Evolutionary conservation across 176 grass and related monocot species (phyloP), one percentile per base, ranked within the genome.

Genomic region (Eragrostis curvula): DNA sequence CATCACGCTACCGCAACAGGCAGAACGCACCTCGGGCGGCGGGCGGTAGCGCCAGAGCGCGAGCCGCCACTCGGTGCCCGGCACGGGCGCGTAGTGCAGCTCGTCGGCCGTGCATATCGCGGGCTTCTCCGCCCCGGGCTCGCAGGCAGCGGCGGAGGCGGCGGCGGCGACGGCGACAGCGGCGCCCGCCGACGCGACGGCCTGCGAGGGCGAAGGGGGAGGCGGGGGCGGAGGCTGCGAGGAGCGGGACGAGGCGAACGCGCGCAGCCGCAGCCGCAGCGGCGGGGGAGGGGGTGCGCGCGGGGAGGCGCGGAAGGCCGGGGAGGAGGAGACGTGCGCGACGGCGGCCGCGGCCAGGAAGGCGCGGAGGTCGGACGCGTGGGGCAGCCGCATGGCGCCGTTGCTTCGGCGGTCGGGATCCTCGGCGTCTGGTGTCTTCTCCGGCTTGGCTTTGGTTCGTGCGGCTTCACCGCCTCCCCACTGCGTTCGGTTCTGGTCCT

Each of bases 11-110:
- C 7, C 47, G 20, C 55, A 62, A 55, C 10, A 58, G 70, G 45
- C 53, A 86, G 86, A 12, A 21, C 36, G 66, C 61, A 99, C 96
- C 96, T 99, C 87, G 15, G 91, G 87, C 27, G 89, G 85, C 43
- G 93, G 91, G 30, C 79, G 88, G 80, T 99, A 96, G 44, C 96
- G 89, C 93, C 96, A 99, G 50, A 99, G 86, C 72, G 96, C 96
- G 69, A 99, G 87, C 48, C 89, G 88, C 96, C 96, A 99, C 63
- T 99, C 91, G 13, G 91, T 94, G 86, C 96, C 93, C 8, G 93
- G 93, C 45, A 99, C 96, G 36, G 89, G 89, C 50, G 85, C 91
- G 68, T 94, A 99, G 89, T 94, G 96, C 81, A 99, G 84, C 87
- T 96, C 96, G 42, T 99, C 96, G 5, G 96, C 96, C 15, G 96